phyloP scores from a whole-genome alignment of 2,329 filamentous ascomycete genomes.

The Diplocarpon mali region DNA sequence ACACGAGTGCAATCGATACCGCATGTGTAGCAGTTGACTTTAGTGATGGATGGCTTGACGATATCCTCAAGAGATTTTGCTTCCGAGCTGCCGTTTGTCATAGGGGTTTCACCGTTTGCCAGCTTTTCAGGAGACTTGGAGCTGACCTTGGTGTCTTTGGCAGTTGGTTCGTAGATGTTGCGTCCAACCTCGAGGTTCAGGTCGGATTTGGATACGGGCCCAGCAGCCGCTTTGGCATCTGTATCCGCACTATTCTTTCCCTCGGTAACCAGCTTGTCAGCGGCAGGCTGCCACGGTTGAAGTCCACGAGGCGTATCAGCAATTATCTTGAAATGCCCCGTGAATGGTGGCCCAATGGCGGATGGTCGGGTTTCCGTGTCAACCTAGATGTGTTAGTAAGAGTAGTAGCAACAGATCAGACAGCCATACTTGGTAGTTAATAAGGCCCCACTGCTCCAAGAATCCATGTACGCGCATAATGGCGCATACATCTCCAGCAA shows the following conservation, averaged over 20 bases:
- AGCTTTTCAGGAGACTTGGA: constrained; percentile 55
- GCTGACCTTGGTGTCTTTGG: constrained; percentile 57
- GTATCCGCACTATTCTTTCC: constrained; percentile 44
- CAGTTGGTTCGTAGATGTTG: constrained; percentile 91
- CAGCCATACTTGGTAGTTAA: constrained; percentile 82
- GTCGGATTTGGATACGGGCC: constrained; percentile 60
- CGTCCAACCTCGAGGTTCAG: constrained; percentile 87
- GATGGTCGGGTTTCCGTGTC: constrained; percentile 92
- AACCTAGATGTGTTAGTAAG: constrained; percentile 47
- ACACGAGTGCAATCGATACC: constrained; percentile 76
- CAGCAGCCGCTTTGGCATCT: constrained; percentile 47
- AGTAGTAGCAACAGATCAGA: not conserved
- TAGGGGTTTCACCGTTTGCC: constrained; percentile 58
- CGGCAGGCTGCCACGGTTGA: constrained; percentile 87
- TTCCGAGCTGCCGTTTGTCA: constrained; percentile 51
- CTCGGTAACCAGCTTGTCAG: constrained; percentile 56
- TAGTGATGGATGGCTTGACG: constrained; percentile 53
- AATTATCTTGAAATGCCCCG: constrained; percentile 91
- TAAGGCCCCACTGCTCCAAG: constrained; percentile 95
- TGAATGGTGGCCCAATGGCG: constrained; percentile 91
- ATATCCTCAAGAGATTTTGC: constrained; percentile 41
- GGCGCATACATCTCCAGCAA: constrained; percentile 94
- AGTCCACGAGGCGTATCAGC: constrained; percentile 91
- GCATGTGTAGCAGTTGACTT: constrained; percentile 81
- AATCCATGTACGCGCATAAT: constrained; percentile 99